Base-by-base conservation (phyloP, 495 filamentous ascomycete species). In the Xylaria venustula region DNA sequence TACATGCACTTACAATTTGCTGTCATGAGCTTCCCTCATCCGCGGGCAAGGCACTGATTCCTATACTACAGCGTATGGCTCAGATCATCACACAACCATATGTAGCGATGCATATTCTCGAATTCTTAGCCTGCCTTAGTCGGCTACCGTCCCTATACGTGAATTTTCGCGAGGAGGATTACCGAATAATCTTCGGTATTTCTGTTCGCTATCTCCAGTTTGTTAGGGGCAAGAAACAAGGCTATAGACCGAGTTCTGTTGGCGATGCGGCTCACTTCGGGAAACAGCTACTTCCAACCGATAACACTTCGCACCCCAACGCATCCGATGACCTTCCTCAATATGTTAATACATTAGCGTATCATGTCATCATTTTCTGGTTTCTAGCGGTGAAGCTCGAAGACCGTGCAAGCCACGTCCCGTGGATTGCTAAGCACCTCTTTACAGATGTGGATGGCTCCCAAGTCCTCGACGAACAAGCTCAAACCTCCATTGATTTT, bases 361-460 rank as follows among this genome's bases (percentile, higher is more conserved):
- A 96, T 70, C 92, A 98, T 72, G 92, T 96, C 65, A 91, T 98
- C 64, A 90, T 90, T 2, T 96, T 96, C 66, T 99, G 95, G 95
- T 98, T 96, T 71, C 77, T 98, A 53, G 89, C 90, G 7, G 71
- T 98, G 60, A 92, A 89, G 70, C 81, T 97, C 32, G 80, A 86
- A 41, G 92, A 97, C 63, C 87, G 95, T 26, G 82, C 86, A 17
- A 90, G 86, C 61, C 88, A 95, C 60, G 90, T 96, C 46, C 85
- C 86, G 46, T 97, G 91, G 91, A 96, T 98, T 62, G 88, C 90
- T n/a, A 92, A 89, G 69, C 88, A 90, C 59, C 80, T 99, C 28
- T 89, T 90, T 23, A 84, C 80, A 3, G 89, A 96, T 65, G 82
- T 84, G 17, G 80, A 87, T 63, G 91, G 90, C 6, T 85, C 84